A percentile compares a stretch with the other conserved stretches of the same genome.
These are phyloP conservation scores for Candida neerlandica DNA, from an alignment of 1,139 yeast species.

Conservation along the genomic window DNA sequence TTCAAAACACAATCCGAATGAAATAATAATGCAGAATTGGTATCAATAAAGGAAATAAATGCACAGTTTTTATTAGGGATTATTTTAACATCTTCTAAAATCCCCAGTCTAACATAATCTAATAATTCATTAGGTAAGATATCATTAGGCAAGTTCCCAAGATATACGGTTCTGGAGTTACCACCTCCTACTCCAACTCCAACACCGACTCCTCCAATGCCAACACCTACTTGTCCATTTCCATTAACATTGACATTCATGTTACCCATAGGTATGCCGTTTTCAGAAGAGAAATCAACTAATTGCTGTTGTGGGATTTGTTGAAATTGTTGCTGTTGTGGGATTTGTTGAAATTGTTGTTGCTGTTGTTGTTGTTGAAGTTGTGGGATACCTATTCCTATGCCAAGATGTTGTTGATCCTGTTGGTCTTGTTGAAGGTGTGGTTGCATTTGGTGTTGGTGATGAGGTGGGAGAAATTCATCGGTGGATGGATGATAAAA, in stretches of 20 bases:
- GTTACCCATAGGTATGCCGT: slow-evolving; percentile 9
- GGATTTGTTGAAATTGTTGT: slow-evolving; percentile 5
- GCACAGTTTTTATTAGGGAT: slow-evolving; percentile 62
- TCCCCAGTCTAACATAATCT: slow-evolving; percentile 90
- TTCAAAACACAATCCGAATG: slow-evolving; percentile 65
- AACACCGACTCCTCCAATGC: slow-evolving; percentile 10
- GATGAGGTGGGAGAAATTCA: slow-evolving; percentile 5
- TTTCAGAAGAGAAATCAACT: background rate
- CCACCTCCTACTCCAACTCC: slow-evolving; percentile 9
- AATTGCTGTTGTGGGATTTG: slow-evolving; percentile 2
- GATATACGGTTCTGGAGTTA: slow-evolving; percentile 71
- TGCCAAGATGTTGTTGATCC: slow-evolving; percentile 1
- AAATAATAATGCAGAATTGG: slow-evolving; percentile 59
- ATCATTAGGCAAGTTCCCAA: slow-evolving; percentile 87
- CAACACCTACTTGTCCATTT: background rate
- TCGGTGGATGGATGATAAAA: slow-evolving; percentile 8
- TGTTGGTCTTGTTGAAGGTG: slow-evolving; percentile 8
- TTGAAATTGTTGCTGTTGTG: slow-evolving; percentile 4
- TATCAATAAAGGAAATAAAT: slow-evolving; percentile 62
- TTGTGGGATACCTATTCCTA: background rate
- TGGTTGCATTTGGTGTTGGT: background rate
- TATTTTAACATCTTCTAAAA: slow-evolving; percentile 72
- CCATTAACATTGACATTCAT: background rate
- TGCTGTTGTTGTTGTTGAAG: background rate
- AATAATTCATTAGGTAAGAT: slow-evolving; percentile 79